Base-by-base conservation (phyloP, 2,329 filamentous ascomycete species). In the Hypomyces rosellus region DNA sequence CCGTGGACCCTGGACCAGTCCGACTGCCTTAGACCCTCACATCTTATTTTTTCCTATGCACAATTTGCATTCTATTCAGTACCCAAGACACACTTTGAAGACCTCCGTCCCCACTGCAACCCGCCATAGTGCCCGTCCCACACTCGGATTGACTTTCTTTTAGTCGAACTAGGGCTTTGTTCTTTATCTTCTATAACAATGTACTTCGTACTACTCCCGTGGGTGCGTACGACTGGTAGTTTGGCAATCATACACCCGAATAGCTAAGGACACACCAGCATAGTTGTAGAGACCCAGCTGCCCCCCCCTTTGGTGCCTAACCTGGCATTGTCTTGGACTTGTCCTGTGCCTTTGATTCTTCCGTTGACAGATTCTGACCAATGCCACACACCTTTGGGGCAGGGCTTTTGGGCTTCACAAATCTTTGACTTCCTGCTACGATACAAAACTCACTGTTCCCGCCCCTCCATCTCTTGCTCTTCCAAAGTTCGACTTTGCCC, bases 271-370 rank as follows among this genome's bases (percentile, higher is more conserved):
- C 45, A 54, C 55, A 52, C 55, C 46, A 51, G 51, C 50, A 30
- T 30, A 30, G 25, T 30, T 30, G 34, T 37, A 20, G 34, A 52
- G 46, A 41, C 50, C 50, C 46, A 46, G 39, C 51, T 14, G 36
- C 25, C 25, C 25, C 25, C 25, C 56, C 56, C 48, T 51, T 59
- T 61, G 59, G 53, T 62, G 58, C 61, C 59, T 62, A 56, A 59
- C 52, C 50, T 51, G 50, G 45, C 54, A 52, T 43, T 48, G 42
- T 59, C 55, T 56, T 57, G 57, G 50, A 30, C 25, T 30, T 30
- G 25, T 30, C 25, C 25, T 30, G 25, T 30, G 25, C 57, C 53
- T 46, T 54, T 52, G 50, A 48, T 50, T 49, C 50, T 54, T 52
- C 50, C 50, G 46, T 36, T 16, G 33, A 42, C 46, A 45, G 38